These are phyloP conservation scores for Wickerhamiella australiensis DNA, from an alignment of 805 yeast genomes.

Conservation along the genomic window DNA sequence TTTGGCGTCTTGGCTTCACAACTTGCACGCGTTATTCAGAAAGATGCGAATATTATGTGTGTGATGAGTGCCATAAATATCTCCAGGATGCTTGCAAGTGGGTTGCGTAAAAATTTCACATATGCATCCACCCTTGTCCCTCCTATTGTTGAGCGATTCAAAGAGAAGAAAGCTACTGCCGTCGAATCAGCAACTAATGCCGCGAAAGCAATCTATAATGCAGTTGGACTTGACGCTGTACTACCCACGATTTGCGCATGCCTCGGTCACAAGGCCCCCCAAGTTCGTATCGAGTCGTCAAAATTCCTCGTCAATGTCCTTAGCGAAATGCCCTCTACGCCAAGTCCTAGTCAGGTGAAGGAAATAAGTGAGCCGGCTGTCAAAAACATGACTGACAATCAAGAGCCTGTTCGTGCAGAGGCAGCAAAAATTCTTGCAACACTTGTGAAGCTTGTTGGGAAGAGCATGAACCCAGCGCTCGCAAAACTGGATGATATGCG, in stretches of 20 bases:
- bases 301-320: constrained; percentile 54
- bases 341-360: constrained; percentile 44
- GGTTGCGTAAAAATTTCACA: constrained; percentile 42
- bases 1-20: constrained; percentile 50
- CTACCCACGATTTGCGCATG: constrained; percentile 48
- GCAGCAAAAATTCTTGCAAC: constrained; percentile 72
- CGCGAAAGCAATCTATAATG: constrained; percentile 48
- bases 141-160: constrained; percentile 67
- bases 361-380: constrained; percentile 42
- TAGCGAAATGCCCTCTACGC: constrained; percentile 37
- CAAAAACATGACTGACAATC: constrained; percentile 67
- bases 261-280: constrained; percentile 72
- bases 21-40: constrained; percentile 53
- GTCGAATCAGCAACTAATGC: constrained; percentile 57
- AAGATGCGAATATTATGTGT: constrained; percentile 82
- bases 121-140: constrained; percentile 42
- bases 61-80: constrained; percentile 68
- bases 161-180: constrained; percentile 75
- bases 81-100: constrained; percentile 48
- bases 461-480: constrained; percentile 46
- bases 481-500: constrained; percentile 70
- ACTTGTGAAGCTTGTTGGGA: constrained; percentile 69
- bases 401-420: constrained; percentile 68
- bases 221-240: constrained; percentile 41
- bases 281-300: constrained; percentile 58